Conservation (phyloP, 106 monocot genomes). For the Acorus gramineus region DNA sequence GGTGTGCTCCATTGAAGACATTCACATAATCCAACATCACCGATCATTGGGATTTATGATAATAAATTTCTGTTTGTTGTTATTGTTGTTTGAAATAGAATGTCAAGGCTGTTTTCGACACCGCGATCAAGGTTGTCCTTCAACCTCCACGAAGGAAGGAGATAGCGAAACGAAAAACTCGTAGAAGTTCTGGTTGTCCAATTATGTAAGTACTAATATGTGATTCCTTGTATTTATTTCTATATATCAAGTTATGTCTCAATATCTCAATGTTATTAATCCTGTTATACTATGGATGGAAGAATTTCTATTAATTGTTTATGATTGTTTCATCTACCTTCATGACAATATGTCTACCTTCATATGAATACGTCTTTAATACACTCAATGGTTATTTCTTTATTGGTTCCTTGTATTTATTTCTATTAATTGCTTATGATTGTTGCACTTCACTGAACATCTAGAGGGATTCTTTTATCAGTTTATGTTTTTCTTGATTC, state of each 20-base stretch:
- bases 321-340: too few species aligned
- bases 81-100: conserved; percentile 16
- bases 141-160: conserved; percentile 25
- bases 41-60: not conserved
- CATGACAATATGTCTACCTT: too few species aligned
- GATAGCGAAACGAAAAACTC: conserved; percentile 33
- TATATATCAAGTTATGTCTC: not conserved
- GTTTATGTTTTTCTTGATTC: too few species aligned
- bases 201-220: conserved; percentile 43
- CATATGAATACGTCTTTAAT: too few species aligned
- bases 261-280: not conserved
- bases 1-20: conserved; percentile 1
- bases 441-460: too few species aligned
- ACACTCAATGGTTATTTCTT: too few species aligned
- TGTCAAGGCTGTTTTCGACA: conserved; percentile 33
- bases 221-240: not conserved
- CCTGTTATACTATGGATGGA: not conserved
- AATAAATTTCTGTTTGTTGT: not conserved
- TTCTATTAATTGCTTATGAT: too few species aligned
- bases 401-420: too few species aligned
- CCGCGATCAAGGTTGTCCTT: conserved; percentile 41
- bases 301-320: too few species aligned
- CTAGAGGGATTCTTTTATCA: too few species aligned
- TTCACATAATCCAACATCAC: too few species aligned
- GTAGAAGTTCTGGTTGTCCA: conserved; percentile 40